Percentiles rank a stretch among this genome's conserved stretches.
Evolutionary conservation across 768 basidiomycete species (phyloP).

Genomic region (Leccinum arenicola): DNA sequence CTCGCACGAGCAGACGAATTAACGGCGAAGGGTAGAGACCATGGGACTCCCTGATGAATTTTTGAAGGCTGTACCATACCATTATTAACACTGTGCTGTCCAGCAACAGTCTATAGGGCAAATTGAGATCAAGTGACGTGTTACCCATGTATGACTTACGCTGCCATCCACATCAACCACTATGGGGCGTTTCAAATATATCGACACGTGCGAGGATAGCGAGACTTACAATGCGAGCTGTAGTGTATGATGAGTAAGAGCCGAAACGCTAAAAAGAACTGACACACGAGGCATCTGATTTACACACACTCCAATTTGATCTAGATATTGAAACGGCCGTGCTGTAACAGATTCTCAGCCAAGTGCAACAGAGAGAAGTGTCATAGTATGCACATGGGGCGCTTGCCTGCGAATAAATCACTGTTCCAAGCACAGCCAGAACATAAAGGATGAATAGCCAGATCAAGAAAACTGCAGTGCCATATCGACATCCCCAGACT

Average conservation of each 20-base stretch:
- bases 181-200: conserved; percentile 1
- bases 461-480: conserved; percentile 3
- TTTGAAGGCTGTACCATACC: conserved; percentile 6
- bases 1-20: not conserved
- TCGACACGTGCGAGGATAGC: not conserved
- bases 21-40: not conserved
- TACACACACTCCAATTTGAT: not conserved
- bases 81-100: conserved; percentile 7
- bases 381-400: not conserved
- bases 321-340: not conserved
- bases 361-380: not conserved
- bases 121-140: not conserved
- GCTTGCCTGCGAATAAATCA: not conserved
- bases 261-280: not conserved
- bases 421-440: not conserved
- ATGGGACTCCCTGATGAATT: not conserved
- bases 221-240: conserved; percentile 7
- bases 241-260: not conserved
- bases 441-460: conserved; percentile 8
- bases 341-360: not conserved
- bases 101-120: not conserved
- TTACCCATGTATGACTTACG: not conserved
- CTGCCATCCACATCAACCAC: conserved; percentile 12
- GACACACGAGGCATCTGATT: not conserved
- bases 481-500: conserved; percentile 15